Conservation (phyloP, 1,139 yeast species). For the Debaryomyces sp. region DNA sequence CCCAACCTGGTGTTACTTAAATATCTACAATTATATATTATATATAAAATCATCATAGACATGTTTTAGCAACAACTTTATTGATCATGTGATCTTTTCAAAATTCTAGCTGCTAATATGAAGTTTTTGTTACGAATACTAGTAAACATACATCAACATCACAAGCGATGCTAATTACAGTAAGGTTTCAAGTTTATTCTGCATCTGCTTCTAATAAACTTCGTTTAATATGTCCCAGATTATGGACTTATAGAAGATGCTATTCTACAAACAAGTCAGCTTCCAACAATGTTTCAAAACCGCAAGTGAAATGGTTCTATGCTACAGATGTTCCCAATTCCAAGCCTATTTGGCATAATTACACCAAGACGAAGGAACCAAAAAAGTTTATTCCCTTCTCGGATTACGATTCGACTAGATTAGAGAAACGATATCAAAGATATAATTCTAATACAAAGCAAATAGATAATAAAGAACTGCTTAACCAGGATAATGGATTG, state of each 20-base stretch:
- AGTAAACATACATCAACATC: background rate
- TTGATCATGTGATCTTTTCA: background rate
- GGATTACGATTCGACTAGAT: conserved; percentile 56
- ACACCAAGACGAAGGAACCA: conserved; percentile 52
- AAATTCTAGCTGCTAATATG: background rate
- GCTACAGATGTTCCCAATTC: conserved; percentile 76
- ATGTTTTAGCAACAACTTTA: background rate
- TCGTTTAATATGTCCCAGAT: background rate
- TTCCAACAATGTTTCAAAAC: conserved; percentile 13
- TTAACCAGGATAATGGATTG: conserved; percentile 2
- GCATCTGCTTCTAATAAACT: background rate
- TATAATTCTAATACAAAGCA: conserved; percentile 7
- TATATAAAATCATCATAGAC: background rate
- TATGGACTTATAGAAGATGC: background rate
- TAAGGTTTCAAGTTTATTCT: background rate
- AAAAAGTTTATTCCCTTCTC: conserved; percentile 73
- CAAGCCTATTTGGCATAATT: conserved; percentile 64
- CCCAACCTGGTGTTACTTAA: conserved; percentile 49
- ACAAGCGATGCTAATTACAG: background rate
- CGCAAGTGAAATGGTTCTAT: conserved; percentile 64
- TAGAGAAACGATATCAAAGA: conserved; percentile 54
- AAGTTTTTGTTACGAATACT: too few relatives aligned
- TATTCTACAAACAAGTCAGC: background rate
- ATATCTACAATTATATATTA: background rate
- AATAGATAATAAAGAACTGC: conserved; percentile 4